phyloP scores from a whole-genome alignment of 2,329 filamentous ascomycete species.

The Penicillium hesseltinei region DNA sequence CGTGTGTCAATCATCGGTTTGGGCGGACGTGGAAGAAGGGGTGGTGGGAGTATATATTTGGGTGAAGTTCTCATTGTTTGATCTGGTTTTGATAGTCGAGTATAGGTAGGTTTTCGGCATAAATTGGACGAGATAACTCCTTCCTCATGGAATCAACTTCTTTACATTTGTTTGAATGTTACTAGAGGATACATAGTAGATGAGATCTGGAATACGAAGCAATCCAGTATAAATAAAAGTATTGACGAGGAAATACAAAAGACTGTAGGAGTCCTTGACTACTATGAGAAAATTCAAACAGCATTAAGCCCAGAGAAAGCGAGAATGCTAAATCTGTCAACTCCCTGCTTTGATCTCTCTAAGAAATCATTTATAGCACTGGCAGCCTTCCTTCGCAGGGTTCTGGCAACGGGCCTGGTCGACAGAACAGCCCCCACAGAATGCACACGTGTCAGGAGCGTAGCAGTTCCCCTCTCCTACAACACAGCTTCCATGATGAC shows the following conservation, averaged over 20 bases:
- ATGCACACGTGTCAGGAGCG: conserved; percentile 1
- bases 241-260: neutral
- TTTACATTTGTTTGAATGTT: too few species aligned
- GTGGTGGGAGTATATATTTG: conserved; percentile 31
- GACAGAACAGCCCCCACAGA: conserved; percentile 1
- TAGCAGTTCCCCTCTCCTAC: conserved; percentile 4
- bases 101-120: neutral
- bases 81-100: neutral
- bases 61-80: conserved; percentile 7
- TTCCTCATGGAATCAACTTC: neutral
- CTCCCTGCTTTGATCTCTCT: too few species aligned
- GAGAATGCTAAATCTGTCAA: neutral
- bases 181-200: too few species aligned
- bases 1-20: conserved; percentile 38
- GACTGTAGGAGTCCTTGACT: neutral
- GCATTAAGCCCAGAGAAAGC: neutral
- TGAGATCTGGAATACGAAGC: neutral
- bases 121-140: too few species aligned
- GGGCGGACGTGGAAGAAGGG: conserved; percentile 34
- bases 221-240: neutral
- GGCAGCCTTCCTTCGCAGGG: conserved; percentile 1
- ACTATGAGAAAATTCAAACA: too few species aligned
- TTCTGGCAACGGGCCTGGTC: conserved; percentile 5
- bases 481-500: conserved; percentile 6
- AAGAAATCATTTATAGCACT: conserved; percentile 1